Base-by-base conservation (phyloP, 768 basidiomycete species). In the Sarcomyxa edulis region DNA sequence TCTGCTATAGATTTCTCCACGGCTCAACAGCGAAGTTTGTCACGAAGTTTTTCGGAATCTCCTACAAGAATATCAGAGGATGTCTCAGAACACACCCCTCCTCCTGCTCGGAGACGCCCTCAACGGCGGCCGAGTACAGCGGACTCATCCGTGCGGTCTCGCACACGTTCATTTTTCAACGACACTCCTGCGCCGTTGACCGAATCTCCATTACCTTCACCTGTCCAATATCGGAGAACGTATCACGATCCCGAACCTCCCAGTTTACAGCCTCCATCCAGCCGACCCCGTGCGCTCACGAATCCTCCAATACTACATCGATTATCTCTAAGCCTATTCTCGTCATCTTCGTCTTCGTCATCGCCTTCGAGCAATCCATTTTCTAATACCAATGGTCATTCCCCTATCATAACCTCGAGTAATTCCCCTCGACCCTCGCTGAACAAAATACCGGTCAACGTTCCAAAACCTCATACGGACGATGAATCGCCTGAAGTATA, bases 401-500 rank as follows among this genome's bases (percentile, higher is more conserved):
- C 49, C 19, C 32, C 8, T 9, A 8, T 33, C 32, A 33, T 33
- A 29, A 14, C 25, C 19, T 16, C 57, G 4, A 52, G 59, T 29
- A 59, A 62, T 31, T 70, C 72, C n/a, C 68, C 72, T 20, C 63
- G 71, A 6, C 49, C 60, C 25, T 72, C 74, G 11, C 42, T 71
- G 15, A 64, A 64, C 9, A 74, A 65, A 37, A 63, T 65, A 12
- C 52, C 69, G 11, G 51, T 61, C 0, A 63, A 70, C 36, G 60
- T 76, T 27, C 69, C 80, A 20, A 70, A 67, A 50, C 81, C 83
- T 2, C 61, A 59, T 24, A 46, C 55, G 12, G 62, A 69, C 25
- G 76, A 72, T 23, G 91, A 95, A 59, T 73, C 79, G 16, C 78
- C 85, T 1, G 80, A 79, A 41, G 55, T 61, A 2, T 97, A 88